phyloP scores from a whole-genome alignment of 2,329 filamentous ascomycete genomes.

The Leptographium procerum region DNA sequence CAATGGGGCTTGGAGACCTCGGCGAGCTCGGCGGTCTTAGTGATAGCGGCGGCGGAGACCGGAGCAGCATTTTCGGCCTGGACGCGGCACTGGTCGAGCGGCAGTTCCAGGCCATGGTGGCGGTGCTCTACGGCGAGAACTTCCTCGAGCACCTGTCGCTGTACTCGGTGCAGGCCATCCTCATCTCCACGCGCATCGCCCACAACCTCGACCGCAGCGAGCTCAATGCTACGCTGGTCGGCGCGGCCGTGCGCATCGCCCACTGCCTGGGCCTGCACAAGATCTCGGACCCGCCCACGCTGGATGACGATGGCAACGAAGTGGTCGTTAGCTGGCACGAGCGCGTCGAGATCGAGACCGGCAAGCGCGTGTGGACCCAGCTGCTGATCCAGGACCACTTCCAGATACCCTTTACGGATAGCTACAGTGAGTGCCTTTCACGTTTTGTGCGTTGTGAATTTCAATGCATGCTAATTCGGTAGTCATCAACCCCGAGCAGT shows the following conservation, averaged over 20 bases:
- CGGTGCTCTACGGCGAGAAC: constrained; percentile 19
- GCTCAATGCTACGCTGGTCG: constrained; percentile 21
- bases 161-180: constrained; percentile 22
- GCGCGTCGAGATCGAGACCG: constrained; percentile 19
- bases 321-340: constrained; percentile 9
- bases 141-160: constrained; percentile 20
- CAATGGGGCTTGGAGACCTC: not conserved
- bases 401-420: constrained; percentile 22
- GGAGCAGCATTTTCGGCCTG: not conserved
- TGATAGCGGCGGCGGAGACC: too few species aligned
- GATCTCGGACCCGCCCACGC: constrained; percentile 6
- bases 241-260: constrained; percentile 22
- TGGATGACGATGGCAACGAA: not conserved
- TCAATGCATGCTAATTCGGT: not conserved
- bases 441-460: not conserved
- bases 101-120: constrained; percentile 20
- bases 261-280: constrained; percentile 19
- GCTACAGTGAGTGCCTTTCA: constrained; percentile 16
- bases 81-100: constrained; percentile 9
- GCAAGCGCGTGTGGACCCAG: constrained; percentile 24
- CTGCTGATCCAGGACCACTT: constrained; percentile 24
- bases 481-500: constrained; percentile 21
- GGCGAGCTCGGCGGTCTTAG: too few species aligned
- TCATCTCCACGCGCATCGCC: constrained; percentile 22
- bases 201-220: constrained; percentile 24